Evolutionary conservation across 129 eudicot species (phyloP), one percentile per base, ranked within the genome.

Genomic region (Tanacetum coccineum): DNA sequence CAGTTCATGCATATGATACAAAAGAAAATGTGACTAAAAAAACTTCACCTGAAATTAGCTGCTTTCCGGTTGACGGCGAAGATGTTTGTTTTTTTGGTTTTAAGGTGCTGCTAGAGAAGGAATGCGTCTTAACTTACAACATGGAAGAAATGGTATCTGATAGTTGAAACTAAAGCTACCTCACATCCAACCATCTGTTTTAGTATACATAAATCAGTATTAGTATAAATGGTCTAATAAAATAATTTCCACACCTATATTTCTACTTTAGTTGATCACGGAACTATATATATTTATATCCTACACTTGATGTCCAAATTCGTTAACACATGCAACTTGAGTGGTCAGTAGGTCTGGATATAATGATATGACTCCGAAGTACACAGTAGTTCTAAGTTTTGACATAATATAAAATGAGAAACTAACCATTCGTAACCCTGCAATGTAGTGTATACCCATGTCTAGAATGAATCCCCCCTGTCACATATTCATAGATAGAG

Each of bases 391-490:
- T 32, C 5, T 32, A 32, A n/a, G 39, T 32, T 32, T 5, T 32
- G 0, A 32, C 39, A 32, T 6, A 5, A 32, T 32, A 32, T 0
- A 8, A 32, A 32, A n/a, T 3, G 55, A 39, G n/a, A 30, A 71
- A 44, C 79, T 70, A 74, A 93, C 98, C 98, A 93, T 86, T 79
- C 98, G 84, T 82, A 93, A 79, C 17, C 92, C 96, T 54, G 98
- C 96, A 66, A 93, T 82, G 73, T 61, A 88, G 73, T 93, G 98
- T 39, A 93, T 96, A 58, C 98, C 98, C 98, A 93, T 93, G 81
- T 93, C 98, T n/a, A 93, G 85, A 70, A 88, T 80, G 74, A 93
- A 93, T 61, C 96, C 98, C n/a, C 98, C 98, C 98, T 93, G 92
- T 69, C 81, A 80, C 44, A 64, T 45, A 60, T 61, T 36, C 36